These are phyloP conservation scores for Cercospora berteroae DNA, from an alignment of 2,329 filamentous ascomycete species.

Conservation along the genomic window DNA sequence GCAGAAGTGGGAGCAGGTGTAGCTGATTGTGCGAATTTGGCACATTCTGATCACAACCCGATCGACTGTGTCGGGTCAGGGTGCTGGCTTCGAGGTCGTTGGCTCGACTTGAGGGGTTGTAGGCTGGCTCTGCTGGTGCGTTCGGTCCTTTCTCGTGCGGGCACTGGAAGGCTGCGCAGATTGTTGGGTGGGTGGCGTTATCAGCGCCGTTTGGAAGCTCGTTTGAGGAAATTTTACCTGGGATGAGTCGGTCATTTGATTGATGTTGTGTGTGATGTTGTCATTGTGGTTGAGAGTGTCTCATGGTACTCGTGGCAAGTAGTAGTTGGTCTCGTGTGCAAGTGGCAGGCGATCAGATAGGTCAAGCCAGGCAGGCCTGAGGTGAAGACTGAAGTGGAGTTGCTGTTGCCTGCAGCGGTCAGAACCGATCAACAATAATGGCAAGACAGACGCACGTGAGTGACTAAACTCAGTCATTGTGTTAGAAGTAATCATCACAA, in stretches of 20 bases:
- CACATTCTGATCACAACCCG: slow-evolving; percentile 33
- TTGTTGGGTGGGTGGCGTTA: background rate
- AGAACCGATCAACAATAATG: background rate
- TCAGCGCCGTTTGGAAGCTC: slow-evolving; percentile 6
- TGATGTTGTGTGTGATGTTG: background rate
- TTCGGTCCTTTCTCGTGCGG: background rate
- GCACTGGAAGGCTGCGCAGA: background rate
- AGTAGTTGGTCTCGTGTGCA: background rate
- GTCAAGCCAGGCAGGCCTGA: background rate
- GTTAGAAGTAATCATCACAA: background rate
- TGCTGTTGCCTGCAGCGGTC: background rate
- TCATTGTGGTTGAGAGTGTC: background rate
- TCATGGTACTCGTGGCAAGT: background rate
- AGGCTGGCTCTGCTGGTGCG: background rate
- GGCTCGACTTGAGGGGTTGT: background rate
- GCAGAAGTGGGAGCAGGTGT: slow-evolving; percentile 37
- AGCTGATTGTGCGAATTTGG: slow-evolving; percentile 37
- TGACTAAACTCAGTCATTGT: background rate
- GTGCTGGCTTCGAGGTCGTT: background rate
- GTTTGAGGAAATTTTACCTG: background rate
- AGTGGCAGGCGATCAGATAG: background rate
- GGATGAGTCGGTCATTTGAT: slow-evolving; percentile 7
- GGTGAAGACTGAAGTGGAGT: background rate
- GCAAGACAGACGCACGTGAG: background rate
- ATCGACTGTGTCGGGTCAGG: background rate